Evolutionary conservation across 1,284 basidiomycete genomes (phyloP).

Genomic region (Gastroboletus turbinatus): DNA sequence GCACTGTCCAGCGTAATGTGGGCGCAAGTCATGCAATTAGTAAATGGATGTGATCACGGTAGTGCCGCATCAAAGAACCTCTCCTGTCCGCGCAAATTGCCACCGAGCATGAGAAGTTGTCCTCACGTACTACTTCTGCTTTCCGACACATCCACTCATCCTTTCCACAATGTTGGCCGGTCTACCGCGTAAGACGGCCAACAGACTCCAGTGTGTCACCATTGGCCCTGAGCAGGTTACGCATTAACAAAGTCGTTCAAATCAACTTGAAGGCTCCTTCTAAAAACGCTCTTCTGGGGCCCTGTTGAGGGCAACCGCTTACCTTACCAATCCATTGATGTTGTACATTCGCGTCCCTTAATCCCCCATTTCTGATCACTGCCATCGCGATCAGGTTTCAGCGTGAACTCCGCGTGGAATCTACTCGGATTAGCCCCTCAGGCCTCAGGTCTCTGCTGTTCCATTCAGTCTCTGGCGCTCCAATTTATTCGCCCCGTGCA

Average conservation of each 20-base stretch:
- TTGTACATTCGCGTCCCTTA: conserved; percentile 2
- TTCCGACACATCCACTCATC: not conserved
- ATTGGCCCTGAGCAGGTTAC: not conserved
- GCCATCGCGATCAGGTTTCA: not conserved
- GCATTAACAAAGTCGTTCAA: not conserved
- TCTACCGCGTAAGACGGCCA: not conserved
- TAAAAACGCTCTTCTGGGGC: not conserved
- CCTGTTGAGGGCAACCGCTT: conserved; percentile 1
- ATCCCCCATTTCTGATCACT: not conserved
- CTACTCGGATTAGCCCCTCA: not conserved
- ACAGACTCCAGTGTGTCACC: not conserved
- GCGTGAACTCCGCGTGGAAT: not conserved
- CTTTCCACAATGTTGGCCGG: not conserved
- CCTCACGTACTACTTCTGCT: not conserved
- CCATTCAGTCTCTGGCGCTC: not conserved
- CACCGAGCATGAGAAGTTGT: not conserved
- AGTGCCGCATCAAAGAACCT: conserved; percentile 7
- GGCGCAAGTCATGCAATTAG: conserved; percentile 8
- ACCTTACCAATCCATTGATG: not conserved
- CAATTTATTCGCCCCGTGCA: not conserved
- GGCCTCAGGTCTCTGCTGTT: not conserved
- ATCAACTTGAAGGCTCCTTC: not conserved
- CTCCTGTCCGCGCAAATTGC: not conserved
- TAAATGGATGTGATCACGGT: not conserved
- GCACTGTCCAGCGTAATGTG: not conserved